Conservation (phyloP, 2,329 filamentous ascomycete genomes). For the Pezicula radicicola region DNA sequence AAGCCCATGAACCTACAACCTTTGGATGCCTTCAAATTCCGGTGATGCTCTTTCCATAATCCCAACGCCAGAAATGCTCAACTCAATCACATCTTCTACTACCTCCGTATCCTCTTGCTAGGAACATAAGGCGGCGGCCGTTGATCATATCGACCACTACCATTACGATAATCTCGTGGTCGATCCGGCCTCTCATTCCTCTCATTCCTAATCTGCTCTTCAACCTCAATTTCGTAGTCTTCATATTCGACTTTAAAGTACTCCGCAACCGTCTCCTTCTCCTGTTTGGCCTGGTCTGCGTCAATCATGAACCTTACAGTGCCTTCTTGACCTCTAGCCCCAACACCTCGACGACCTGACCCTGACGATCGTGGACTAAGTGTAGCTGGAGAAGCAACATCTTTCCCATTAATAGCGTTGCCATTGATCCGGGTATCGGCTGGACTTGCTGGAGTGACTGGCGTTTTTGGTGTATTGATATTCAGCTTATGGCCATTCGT, state of each 20-base stretch:
- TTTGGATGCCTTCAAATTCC: too few relatives aligned
- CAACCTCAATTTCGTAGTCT: slow-evolving; percentile 74
- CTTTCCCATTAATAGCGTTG: slow-evolving; percentile 5
- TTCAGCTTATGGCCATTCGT: slow-evolving; percentile 30
- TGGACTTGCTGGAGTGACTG: slow-evolving; percentile 30
- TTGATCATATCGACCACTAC: slow-evolving; percentile 11
- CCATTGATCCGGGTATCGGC: slow-evolving; percentile 27
- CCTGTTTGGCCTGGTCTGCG: slow-evolving; percentile 67
- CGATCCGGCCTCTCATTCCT: too few relatives aligned
- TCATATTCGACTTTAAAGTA: slow-evolving; percentile 75
- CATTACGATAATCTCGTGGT: slow-evolving; percentile 9
- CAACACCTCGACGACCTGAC: slow-evolving; percentile 20
- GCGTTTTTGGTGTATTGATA: slow-evolving; percentile 29
- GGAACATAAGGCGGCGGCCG: slow-evolving; percentile 1
- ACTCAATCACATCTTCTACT: neutral
- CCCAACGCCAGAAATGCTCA: too few relatives aligned
- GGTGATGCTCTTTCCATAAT: too few relatives aligned
- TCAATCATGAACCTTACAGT: slow-evolving; percentile 91
- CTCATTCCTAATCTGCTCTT: slow-evolving; percentile 43
- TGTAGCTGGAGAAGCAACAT: slow-evolving; percentile 24
- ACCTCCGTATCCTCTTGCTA: neutral
- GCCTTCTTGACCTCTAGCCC: slow-evolving; percentile 51
- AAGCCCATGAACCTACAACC: too few relatives aligned
- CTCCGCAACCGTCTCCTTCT: slow-evolving; percentile 63
- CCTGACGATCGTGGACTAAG: slow-evolving; percentile 27